phyloP scores from a whole-genome alignment of 2,329 filamentous ascomycete genomes.

The Lasiodiplodia gonubiensis region DNA sequence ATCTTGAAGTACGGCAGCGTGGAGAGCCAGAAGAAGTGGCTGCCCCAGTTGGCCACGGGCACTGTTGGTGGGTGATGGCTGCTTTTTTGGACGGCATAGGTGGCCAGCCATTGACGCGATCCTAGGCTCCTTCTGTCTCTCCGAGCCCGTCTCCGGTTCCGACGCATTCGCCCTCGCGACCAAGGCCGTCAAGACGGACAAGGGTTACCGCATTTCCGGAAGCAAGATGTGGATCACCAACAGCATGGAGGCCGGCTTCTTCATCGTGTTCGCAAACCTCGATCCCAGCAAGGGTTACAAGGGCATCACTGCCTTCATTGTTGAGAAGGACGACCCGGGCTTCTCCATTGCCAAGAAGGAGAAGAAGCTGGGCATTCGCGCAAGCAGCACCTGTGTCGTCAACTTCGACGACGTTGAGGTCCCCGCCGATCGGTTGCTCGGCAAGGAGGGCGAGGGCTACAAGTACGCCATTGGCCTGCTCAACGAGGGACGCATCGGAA shows the following conservation, averaged over 20 bases:
- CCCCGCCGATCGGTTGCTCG: slow-evolving; percentile 85
- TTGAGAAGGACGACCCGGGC: slow-evolving; percentile 86
- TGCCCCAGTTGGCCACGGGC: slow-evolving; percentile 87
- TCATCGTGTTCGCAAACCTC: slow-evolving; percentile 97
- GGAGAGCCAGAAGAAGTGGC: slow-evolving; percentile 79
- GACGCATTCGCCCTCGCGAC: slow-evolving; percentile 96
- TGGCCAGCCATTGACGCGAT: slow-evolving; percentile 21
- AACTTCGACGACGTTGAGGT: slow-evolving; percentile 97
- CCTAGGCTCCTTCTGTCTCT: slow-evolving; percentile 82
- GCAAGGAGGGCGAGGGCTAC: slow-evolving; percentile 89
- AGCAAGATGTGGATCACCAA: slow-evolving; percentile 99
- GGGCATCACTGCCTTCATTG: slow-evolving; percentile 93
- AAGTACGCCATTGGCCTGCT: slow-evolving; percentile 95
- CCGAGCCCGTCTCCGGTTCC: slow-evolving; percentile 89
- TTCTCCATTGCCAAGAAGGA: slow-evolving; percentile 99
- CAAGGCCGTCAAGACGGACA: slow-evolving; percentile 80
- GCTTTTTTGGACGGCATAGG: neutral
- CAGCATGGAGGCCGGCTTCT: slow-evolving; percentile 89
- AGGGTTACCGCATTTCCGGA: slow-evolving; percentile 86
- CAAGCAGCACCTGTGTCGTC: slow-evolving; percentile 94
- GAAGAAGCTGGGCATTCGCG: slow-evolving; percentile 97
- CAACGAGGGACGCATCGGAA: slow-evolving; percentile 97
- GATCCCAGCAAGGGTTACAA: slow-evolving; percentile 93
- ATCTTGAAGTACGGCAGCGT: slow-evolving; percentile 83
- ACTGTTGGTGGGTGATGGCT: slow-evolving; percentile 65